Evolutionary conservation across 2,329 filamentous ascomycete genomes (phyloP).

Genomic region (Penicillium olsonii): DNA sequence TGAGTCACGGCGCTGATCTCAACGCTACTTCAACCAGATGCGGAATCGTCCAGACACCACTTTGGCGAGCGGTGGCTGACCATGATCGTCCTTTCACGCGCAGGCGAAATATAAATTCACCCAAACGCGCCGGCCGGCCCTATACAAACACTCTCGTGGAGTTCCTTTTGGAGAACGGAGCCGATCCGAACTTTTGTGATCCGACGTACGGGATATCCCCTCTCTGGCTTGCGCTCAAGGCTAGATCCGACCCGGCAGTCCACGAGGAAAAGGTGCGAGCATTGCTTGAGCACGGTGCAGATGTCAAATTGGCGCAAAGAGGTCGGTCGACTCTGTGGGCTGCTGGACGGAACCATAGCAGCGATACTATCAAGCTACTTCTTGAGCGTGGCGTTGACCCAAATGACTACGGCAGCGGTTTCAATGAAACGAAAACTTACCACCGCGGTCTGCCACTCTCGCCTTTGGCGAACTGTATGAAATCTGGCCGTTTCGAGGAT

Average conservation of each 20-base stretch:
- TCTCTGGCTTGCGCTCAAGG: background rate
- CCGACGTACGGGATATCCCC: background rate
- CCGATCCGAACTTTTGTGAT: background rate
- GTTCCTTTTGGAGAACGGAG: background rate
- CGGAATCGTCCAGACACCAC: background rate
- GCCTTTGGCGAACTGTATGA: background rate
- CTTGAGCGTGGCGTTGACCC: background rate
- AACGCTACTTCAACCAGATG: background rate
- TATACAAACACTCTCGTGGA: background rate
- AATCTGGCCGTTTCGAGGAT: background rate
- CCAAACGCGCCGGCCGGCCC: background rate
- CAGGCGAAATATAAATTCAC: background rate
- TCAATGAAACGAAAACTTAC: background rate
- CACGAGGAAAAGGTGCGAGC: background rate
- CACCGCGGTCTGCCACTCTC: background rate
- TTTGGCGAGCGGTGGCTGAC: background rate
- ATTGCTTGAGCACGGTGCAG: background rate
- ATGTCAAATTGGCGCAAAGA: background rate
- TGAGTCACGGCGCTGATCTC: background rate
- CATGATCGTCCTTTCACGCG: background rate
- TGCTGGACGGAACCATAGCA: background rate
- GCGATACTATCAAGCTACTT: background rate
- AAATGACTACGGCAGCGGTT: background rate
- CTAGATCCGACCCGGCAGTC: background rate
- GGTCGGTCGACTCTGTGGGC: background rate